These are phyloP conservation scores for Saccharomyces jurei DNA, from an alignment of 805 yeast genomes.

Conservation along the genomic window DNA sequence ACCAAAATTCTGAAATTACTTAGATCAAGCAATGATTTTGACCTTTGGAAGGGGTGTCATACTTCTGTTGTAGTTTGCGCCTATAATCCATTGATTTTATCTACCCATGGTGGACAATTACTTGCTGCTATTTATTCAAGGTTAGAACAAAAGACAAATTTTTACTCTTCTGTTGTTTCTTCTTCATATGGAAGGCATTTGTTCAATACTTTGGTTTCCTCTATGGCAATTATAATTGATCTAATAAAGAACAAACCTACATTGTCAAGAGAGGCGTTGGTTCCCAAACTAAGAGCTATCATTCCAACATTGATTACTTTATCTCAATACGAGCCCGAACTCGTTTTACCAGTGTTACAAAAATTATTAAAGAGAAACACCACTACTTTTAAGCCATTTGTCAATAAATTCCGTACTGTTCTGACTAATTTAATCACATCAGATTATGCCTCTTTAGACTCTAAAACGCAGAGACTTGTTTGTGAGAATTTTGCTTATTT, in stretches of 20 bases:
- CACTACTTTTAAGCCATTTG: constrained; percentile 76
- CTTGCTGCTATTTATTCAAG: constrained; percentile 21
- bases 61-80: constrained; percentile 39
- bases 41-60: constrained; percentile 55
- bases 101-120: constrained; percentile 27
- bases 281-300: constrained; percentile 65
- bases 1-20: constrained; percentile 37
- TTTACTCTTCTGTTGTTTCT: constrained; percentile 13
- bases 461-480: constrained; percentile 34
- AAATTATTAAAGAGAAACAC: constrained; percentile 49
- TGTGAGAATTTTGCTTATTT: constrained; percentile 46
- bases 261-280: constrained; percentile 71
- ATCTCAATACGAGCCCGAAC: constrained; percentile 33
- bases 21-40: constrained; percentile 36
- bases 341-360: constrained; percentile 35
- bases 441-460: constrained; percentile 35
- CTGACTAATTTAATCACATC: constrained; percentile 32
- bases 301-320: constrained; percentile 45
- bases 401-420: constrained; percentile 48
- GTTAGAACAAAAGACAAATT: constrained; percentile 23
- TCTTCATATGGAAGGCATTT: constrained; percentile 17
- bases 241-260: constrained; percentile 73
- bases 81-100: constrained; percentile 29
- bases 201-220: constrained; percentile 24
- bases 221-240: constrained; percentile 27